Evolutionary conservation across 1,284 basidiomycete species (phyloP).

Genomic region (Chalciporus sp.): DNA sequence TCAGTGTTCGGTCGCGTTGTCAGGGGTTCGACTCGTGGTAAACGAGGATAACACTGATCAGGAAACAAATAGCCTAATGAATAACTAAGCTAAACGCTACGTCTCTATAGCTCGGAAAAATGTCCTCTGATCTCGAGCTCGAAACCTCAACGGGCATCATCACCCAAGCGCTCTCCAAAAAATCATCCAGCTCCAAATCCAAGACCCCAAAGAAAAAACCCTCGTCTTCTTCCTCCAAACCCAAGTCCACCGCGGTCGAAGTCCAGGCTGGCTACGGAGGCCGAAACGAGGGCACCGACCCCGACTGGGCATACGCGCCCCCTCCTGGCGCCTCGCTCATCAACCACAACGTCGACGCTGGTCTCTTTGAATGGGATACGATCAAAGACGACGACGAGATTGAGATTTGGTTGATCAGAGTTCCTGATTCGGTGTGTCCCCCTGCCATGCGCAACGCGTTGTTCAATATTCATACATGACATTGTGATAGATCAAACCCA

Average conservation of each 20-base stretch:
- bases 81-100: too few relatives aligned
- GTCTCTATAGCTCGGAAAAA: background rate
- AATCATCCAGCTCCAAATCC: slow-evolving; percentile 1
- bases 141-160: slow-evolving; percentile 5
- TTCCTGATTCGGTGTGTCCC: slow-evolving; percentile 61
- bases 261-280: slow-evolving; percentile 22
- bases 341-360: slow-evolving; percentile 40
- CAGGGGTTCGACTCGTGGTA: too few relatives aligned
- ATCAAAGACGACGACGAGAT: slow-evolving; percentile 59
- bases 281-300: slow-evolving; percentile 54
- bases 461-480: background rate
- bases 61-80: too few relatives aligned
- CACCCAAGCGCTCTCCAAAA: slow-evolving; percentile 3
- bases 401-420: slow-evolving; percentile 71
- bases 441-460: background rate
- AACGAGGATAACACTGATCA: too few relatives aligned
- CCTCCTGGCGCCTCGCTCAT: slow-evolving; percentile 50
- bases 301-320: slow-evolving; percentile 56
- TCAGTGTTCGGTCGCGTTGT: too few relatives aligned
- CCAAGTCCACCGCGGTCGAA: background rate
- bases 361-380: slow-evolving; percentile 68
- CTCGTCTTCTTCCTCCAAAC: background rate
- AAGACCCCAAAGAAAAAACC: background rate
- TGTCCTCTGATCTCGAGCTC: slow-evolving; percentile 31
- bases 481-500: slow-evolving; percentile 58